Evolutionary conservation across 257 asterid species (phyloP).

Genomic region (Phtheirospermum japonicum): DNA sequence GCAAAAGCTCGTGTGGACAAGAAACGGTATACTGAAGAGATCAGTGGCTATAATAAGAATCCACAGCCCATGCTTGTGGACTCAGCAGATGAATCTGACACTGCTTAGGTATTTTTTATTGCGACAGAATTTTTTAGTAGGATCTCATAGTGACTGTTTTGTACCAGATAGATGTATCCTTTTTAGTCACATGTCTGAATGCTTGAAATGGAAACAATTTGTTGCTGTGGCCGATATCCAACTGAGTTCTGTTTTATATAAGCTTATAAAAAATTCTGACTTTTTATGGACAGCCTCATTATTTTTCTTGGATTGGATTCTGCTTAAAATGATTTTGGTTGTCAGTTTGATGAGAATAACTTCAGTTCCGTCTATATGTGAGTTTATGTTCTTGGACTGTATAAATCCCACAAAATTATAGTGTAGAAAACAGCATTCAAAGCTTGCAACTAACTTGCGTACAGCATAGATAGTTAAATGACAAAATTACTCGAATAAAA

Average conservation of each 20-base stretch:
- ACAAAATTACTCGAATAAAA: no score
- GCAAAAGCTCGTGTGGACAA: constrained; percentile 83
- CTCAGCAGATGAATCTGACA: constrained; percentile 57
- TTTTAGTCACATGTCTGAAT: not conserved
- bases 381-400: no score
- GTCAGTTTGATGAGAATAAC: not conserved
- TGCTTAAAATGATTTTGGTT: not conserved
- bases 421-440: not conserved
- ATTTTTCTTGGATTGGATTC: not conserved
- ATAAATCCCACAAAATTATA: not conserved
- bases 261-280: no score
- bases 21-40: constrained; percentile 65
- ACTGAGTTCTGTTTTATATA: no score
- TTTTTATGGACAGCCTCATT: not conserved
- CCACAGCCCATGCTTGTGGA: constrained; percentile 45
- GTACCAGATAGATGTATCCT: not conserved
- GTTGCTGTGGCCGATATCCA: no score
- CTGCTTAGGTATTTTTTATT: constrained; percentile 30
- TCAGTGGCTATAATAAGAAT: constrained; percentile 65
- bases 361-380: no score
- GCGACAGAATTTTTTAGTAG: not conserved
- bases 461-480: no score
- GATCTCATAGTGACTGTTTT: not conserved
- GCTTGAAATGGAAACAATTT: not conserved
- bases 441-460: no score